Conservation (phyloP, 768 basidiomycete species). For the Lenzites betulinus region DNA sequence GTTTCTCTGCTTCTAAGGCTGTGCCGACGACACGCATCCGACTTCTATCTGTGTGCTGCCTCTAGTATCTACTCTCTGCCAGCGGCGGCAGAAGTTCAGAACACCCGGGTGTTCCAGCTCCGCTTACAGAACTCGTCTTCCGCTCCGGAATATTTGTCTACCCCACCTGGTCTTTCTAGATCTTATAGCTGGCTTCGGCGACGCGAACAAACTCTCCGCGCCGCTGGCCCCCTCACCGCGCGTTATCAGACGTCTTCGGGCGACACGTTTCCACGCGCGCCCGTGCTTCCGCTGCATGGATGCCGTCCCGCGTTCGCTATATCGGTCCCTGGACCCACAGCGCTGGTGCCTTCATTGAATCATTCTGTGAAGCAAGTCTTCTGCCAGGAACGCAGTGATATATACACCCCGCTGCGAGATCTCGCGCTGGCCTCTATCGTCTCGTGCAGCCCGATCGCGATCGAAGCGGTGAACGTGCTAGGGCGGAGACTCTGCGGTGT, state of each 20-base stretch:
- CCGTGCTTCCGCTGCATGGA: background rate
- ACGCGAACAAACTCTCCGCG: background rate
- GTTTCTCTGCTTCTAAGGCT: background rate
- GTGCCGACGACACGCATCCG: too few species aligned
- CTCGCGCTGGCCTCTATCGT: constrained; percentile 1
- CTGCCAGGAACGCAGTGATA: constrained; percentile 6
- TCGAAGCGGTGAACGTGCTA: too few species aligned
- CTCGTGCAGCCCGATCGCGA: constrained; percentile 12
- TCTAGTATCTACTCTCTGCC: too few species aligned
- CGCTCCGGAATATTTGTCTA: background rate
- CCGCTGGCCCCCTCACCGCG: too few species aligned
- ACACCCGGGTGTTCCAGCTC: too few species aligned
- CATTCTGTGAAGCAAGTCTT: background rate
- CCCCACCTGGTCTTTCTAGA: background rate
- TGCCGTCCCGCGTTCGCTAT: background rate
- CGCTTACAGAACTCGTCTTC: too few species aligned
- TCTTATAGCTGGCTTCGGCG: too few species aligned
- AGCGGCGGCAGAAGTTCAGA: too few species aligned
- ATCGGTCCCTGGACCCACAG: background rate
- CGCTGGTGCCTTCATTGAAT: background rate
- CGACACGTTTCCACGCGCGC: constrained; percentile 1
- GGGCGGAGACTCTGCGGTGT: too few species aligned
- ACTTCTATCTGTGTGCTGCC: too few species aligned
- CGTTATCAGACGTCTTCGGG: background rate
- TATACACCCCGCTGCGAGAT: too few species aligned